phyloP scores from a whole-genome alignment of 169 alveolate species.

The Perkinsus olseni region DNA sequence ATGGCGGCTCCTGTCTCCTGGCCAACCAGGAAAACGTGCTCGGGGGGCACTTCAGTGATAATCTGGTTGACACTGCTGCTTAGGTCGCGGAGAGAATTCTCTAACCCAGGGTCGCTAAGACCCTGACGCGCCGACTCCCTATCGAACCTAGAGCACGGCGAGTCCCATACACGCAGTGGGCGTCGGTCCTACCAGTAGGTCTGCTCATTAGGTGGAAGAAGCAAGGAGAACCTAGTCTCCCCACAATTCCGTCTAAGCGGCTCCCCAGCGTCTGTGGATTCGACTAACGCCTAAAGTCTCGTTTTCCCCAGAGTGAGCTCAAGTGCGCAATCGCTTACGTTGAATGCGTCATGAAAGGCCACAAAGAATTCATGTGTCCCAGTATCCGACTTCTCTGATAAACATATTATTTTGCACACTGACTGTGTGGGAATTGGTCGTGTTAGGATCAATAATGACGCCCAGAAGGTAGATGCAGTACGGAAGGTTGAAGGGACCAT shows the following conservation, averaged over 20 bases:
- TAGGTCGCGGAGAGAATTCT: background rate
- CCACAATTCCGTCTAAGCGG: background rate
- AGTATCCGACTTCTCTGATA: background rate
- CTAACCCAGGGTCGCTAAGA: background rate
- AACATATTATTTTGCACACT: too few species aligned
- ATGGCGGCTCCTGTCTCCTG: background rate
- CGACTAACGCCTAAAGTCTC: background rate
- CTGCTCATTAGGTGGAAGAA: background rate
- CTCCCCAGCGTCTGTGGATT: background rate
- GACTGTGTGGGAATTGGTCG: too few species aligned
- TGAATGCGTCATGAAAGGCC: background rate
- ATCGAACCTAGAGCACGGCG: background rate
- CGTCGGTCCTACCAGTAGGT: background rate
- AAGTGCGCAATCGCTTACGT: background rate
- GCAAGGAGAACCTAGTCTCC: background rate
- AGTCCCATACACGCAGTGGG: too few species aligned
- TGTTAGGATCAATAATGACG: too few species aligned
- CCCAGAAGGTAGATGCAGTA: too few species aligned
- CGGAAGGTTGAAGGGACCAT: too few species aligned
- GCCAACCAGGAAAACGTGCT: background rate
- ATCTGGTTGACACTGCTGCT: background rate
- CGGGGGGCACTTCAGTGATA: background rate
- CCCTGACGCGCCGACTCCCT: background rate
- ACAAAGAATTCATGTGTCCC: background rate
- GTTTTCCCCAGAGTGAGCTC: background rate